Evolutionary conservation across 2,329 filamentous ascomycete genomes (phyloP), one percentile per base, ranked within the genome.

Genomic region (Albophoma yamanashiensis): DNA sequence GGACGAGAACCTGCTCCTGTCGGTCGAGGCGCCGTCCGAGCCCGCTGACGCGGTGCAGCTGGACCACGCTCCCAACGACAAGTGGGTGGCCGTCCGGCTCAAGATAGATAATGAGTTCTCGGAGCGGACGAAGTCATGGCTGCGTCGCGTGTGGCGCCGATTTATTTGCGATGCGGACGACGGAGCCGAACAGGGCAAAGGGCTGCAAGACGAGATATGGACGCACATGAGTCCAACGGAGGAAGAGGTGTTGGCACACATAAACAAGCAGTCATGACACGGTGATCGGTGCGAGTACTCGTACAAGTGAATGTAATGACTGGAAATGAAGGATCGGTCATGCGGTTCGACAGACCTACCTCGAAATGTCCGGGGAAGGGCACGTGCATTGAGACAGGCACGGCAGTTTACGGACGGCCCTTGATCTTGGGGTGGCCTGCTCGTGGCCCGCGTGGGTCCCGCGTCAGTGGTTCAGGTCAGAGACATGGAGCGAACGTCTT

Each of bases 41-140:
- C 67, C 73, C 1, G 75, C 80, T 9, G 70, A 70, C 20, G 69
- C 79, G 15, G 68, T 86, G 38, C 79, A 80, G 20, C 71, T 73
- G 20, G 79, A 81, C 57, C 77, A 84, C 63, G 78, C 76, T 55
- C 85, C 85, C 0, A 73, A 80, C 31, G 76, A 84, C 25, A 83
- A 83, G 67, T 86, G 78, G 75, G 82, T 82, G 42, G 85, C 82
- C 0, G 76, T 80, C 53, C 73, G 81, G 53, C 73, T 88, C 57
- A 79, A 78, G 65, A 82, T 88, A 47, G 76, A 78, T 31, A 78
- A 87, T 65, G 83, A 88, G 64, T 78, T 83, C 63, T 71, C 76
- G 36, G 77, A 78, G 52, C 73, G 84, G 22, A 57, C 83, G 22
- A 75, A 71, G 55, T 75, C 76, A 3, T 76, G 73, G 67, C 63